Base-by-base conservation (phyloP, 1,284 basidiomycete species). In the Moesziomyces aphidis region DNA sequence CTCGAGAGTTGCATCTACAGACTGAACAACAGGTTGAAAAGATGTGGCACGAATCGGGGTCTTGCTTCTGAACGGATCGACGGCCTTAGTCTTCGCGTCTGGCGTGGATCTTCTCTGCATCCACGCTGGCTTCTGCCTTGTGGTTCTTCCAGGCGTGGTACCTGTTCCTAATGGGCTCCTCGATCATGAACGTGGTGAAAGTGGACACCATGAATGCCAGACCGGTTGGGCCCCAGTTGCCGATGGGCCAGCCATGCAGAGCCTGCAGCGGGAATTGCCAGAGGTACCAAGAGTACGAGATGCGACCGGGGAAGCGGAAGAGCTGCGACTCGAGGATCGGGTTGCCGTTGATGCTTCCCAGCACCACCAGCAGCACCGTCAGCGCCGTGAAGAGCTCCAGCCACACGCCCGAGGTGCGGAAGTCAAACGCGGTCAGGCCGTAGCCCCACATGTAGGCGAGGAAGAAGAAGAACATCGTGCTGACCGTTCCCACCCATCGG, bases 251-350 rank as follows among this genome's bases (percentile, higher is more conserved):
- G 46, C 52, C 55, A 43, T 54, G 47, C 24, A 64, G 50, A 9
- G 61, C 53, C 43, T 64, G 61, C 21, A 65, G 61, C 15, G 68
- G 68, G 62, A 71, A 65, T 22, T 71, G 62, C 68, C 68, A 71
- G 39, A 71, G 51, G 19, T 71, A 71, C 59, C 60, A 61, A 17
- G 62, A 64, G 44, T 71, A 71, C 42, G 68, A 71, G 58, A 65
- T 65, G 17, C 62, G 50, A 9, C 68, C 68, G 11, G 55, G 55
- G 58, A 65, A 71, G 8, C 68, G 57, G 58, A 71, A 61, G 13
- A 61, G 31, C 48, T 65, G 44, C 17, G 48, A 51, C n/a, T 71
- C 68, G 26, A 71, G 58, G 48, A 71, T 71, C 2, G 58, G 58
- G 55, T 71, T 71, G 31, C 68, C 68, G 43, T 65, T 52, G 55